phyloP scores from a whole-genome alignment of 306 rosid species.

The Dalbergia cochinchinensis region DNA sequence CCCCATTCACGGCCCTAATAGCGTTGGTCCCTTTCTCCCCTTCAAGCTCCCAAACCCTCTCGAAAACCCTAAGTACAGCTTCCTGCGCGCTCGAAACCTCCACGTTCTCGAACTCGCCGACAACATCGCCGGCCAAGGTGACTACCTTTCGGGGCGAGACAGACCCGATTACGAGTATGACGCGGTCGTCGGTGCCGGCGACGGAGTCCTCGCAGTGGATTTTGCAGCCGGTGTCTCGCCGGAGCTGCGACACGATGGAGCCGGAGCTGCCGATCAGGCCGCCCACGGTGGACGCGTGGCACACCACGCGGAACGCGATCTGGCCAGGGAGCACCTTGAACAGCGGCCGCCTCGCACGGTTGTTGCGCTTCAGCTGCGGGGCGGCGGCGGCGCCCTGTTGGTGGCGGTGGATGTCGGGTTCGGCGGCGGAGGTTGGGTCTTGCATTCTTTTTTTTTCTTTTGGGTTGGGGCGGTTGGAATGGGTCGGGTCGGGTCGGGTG shows the following conservation, averaged over 20 bases:
- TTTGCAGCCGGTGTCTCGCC: slow-evolving; percentile 60
- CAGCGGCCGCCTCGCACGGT: slow-evolving; percentile 39
- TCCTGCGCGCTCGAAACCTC: slow-evolving; percentile 66
- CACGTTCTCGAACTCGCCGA: slow-evolving; percentile 29
- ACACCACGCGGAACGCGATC: slow-evolving; percentile 59
- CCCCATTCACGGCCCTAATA: slow-evolving; percentile 32
- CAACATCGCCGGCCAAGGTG: slow-evolving; percentile 34
- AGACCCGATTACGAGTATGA: slow-evolving; percentile 59
- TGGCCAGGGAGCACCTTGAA: slow-evolving; percentile 56
- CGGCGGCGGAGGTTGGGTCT: slow-evolving; percentile 44
- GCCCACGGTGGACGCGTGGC: slow-evolving; percentile 53
- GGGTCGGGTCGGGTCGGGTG: background rate
- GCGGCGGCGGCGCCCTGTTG: background rate
- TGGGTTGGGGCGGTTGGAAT: background rate
- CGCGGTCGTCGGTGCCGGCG: slow-evolving; percentile 49
- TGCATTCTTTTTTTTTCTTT: slow-evolving; percentile 39
- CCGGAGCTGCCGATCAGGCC: slow-evolving; percentile 66
- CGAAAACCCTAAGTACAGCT: slow-evolving; percentile 66
- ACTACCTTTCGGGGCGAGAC: slow-evolving; percentile 36
- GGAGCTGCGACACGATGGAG: slow-evolving; percentile 58
- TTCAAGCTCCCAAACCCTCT: slow-evolving; percentile 63
- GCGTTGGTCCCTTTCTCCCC: slow-evolving; percentile 35
- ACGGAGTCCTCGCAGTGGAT: slow-evolving; percentile 60
- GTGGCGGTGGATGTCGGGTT: slow-evolving; percentile 28
- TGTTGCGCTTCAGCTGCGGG: slow-evolving; percentile 33